These are phyloP conservation scores for Arthrobotrys sinensis DNA, from an alignment of 2,329 filamentous ascomycete species.

Conservation along the genomic window DNA sequence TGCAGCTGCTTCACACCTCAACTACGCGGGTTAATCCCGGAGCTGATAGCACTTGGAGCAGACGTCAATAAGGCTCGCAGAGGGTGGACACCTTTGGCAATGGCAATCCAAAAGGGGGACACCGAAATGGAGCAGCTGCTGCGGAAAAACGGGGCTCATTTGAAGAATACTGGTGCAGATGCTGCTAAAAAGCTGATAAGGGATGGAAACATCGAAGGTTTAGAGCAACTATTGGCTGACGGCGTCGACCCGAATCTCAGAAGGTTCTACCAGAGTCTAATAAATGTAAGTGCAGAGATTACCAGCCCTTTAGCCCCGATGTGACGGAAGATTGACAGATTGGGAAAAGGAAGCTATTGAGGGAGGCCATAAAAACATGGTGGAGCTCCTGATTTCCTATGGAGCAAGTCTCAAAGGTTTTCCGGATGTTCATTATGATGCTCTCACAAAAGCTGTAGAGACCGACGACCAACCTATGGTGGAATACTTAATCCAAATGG, in stretches of 20 bases:
- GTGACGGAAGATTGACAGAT: constrained; percentile 4
- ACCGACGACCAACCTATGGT: constrained; percentile 9
- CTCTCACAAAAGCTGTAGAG: constrained; percentile 23
- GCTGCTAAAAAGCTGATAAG: background rate
- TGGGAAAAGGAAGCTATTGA: constrained; percentile 18
- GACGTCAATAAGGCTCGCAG: constrained; percentile 28
- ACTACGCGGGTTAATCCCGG: constrained; percentile 1
- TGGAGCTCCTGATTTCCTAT: constrained; percentile 34
- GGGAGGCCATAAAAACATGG: constrained; percentile 5
- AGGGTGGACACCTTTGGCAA: constrained; percentile 34
- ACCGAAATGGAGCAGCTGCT: constrained; percentile 14
- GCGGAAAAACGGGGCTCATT: constrained; percentile 18
- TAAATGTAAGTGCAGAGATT: constrained; percentile 39
- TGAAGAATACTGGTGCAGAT: background rate
- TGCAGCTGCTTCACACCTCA: background rate
- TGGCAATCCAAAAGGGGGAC: constrained; percentile 13
- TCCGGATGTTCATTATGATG: constrained; percentile 10
- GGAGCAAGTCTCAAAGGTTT: constrained; percentile 18
- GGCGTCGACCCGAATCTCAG: constrained; percentile 26
- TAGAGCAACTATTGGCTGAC: constrained; percentile 15
- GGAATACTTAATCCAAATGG: constrained; percentile 34
- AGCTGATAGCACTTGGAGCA: constrained; percentile 33
- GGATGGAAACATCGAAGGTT: background rate
- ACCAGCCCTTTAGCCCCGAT: too few relatives aligned
- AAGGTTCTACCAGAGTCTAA: background rate